A percentile compares a stretch with the other conserved stretches of the same genome.
These are phyloP conservation scores for Talaromyces albobiverticillius DNA, from an alignment of 2,329 filamentous ascomycete species.

Conservation along the genomic window DNA sequence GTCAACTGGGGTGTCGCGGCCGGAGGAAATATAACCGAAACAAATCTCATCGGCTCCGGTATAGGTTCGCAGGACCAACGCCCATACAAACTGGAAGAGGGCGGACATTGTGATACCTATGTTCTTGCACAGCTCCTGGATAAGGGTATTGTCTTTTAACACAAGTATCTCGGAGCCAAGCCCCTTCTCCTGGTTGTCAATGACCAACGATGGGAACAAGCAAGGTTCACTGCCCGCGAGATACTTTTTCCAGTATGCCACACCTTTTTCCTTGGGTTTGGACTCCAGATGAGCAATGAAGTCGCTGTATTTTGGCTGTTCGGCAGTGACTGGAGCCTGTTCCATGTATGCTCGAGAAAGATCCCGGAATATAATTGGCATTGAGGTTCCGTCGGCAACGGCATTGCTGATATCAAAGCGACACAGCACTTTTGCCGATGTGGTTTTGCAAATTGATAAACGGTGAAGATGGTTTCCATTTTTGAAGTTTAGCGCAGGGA, in stretches of 20 bases:
- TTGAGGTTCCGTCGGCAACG: conserved; percentile 45
- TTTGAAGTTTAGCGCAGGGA: conserved; percentile 4
- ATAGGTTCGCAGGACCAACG: conserved; percentile 42
- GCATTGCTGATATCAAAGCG: conserved; percentile 47
- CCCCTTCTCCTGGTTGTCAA: conserved; percentile 8
- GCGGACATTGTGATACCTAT: conserved; percentile 20
- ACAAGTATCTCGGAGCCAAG: conserved; percentile 18
- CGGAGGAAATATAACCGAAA: conserved; percentile 43
- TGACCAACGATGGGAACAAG: conserved; percentile 38
- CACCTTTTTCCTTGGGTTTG: conserved; percentile 28
- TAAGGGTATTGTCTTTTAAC: conserved; percentile 20
- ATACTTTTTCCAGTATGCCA: conserved; percentile 47
- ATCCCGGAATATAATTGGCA: conserved; percentile 42
- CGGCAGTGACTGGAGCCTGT: neutral
- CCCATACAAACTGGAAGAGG: conserved; percentile 44
- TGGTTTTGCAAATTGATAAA: conserved; percentile 35
- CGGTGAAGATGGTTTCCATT: conserved; percentile 34
- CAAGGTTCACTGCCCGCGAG: conserved; percentile 46
- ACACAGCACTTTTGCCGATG: conserved; percentile 29
- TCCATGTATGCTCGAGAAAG: conserved; percentile 34
- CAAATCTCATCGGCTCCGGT: conserved; percentile 44
- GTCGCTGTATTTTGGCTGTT: conserved; percentile 13
- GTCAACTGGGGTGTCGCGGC: conserved; percentile 33
- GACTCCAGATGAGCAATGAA: conserved; percentile 24
- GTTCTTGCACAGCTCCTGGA: conserved; percentile 24